Evolutionary conservation across 805 yeast genomes (phyloP).

Genomic region (Schizosaccharomyces octosporus): DNA sequence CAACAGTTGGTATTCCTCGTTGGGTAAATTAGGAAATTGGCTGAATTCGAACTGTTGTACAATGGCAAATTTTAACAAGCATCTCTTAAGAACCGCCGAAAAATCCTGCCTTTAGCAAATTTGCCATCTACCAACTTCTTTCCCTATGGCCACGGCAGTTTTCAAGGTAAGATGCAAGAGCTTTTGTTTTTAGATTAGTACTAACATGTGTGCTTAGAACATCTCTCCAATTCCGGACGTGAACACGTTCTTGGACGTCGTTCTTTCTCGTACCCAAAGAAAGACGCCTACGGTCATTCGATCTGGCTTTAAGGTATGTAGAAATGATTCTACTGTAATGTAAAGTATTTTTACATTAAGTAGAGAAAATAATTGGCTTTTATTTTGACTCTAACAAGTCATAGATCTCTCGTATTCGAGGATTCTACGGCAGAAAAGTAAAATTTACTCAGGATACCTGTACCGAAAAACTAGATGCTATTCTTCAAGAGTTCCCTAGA

Average conservation of each 20-base stretch:
- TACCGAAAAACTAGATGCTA: slow-evolving; percentile 68
- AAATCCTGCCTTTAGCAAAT: background rate
- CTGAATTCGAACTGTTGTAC: background rate
- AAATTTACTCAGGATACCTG: slow-evolving; percentile 88
- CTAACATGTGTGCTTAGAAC: background rate
- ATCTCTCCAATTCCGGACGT: slow-evolving; percentile 9
- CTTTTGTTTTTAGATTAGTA: background rate
- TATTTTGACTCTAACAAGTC: slow-evolving; percentile 44
- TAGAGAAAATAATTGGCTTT: background rate
- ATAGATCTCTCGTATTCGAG: slow-evolving; percentile 83
- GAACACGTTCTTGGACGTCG: slow-evolving; percentile 58
- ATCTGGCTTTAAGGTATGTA: background rate
- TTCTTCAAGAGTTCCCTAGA: slow-evolving; percentile 76
- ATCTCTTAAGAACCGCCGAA: background rate
- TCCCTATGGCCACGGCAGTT: slow-evolving; percentile 1
- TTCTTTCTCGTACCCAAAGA: slow-evolving; percentile 90
- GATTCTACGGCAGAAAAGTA: slow-evolving; percentile 95
- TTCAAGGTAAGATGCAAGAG: background rate
- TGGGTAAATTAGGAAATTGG: too few relatives aligned
- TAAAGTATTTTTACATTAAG: background rate
- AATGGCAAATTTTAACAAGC: background rate
- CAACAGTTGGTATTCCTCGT: too few relatives aligned
- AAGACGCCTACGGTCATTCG: slow-evolving; percentile 93
- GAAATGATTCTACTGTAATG: background rate
- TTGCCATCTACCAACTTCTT: background rate